Conservation (phyloP, 345 rosid genomes). For the Litchi chinensis region DNA sequence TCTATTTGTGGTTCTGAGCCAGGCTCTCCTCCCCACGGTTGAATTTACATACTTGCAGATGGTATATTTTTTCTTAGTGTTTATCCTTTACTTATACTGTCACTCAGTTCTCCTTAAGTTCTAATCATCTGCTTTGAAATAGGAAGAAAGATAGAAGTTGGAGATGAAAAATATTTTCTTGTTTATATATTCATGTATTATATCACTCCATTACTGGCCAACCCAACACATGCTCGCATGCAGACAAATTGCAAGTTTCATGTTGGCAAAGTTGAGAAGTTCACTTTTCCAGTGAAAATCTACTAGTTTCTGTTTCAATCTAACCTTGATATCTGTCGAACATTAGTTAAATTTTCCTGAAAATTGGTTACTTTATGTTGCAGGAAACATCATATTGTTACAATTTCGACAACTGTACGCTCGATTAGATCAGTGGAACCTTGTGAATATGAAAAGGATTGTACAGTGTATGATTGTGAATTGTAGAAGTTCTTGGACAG, state of each 20-base stretch:
- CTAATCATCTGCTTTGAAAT: not conserved
- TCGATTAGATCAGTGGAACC: constrained; percentile 20
- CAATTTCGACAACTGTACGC: constrained; percentile 22
- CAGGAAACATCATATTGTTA: constrained; percentile 22
- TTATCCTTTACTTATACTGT: not conserved
- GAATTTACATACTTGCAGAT: constrained; percentile 22
- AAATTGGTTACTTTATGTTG: not conserved
- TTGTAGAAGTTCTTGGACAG: constrained; percentile 26
- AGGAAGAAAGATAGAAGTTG: not conserved
- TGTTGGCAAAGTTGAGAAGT: too few species aligned
- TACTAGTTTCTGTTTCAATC: not conserved
- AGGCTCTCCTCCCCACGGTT: constrained; percentile 78
- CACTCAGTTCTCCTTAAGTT: too few species aligned
- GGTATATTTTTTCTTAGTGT: constrained; percentile 27
- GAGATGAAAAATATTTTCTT: not conserved
- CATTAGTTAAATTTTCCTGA: too few species aligned
- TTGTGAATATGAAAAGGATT: constrained; percentile 51
- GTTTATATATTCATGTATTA: too few species aligned
- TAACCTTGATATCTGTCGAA: not conserved
- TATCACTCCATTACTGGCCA: too few species aligned
- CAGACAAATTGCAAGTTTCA: too few species aligned
- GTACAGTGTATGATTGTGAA: constrained; percentile 40
- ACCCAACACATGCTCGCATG: too few species aligned
- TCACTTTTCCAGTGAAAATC: too few species aligned
- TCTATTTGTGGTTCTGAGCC: constrained; percentile 82